These are phyloP conservation scores for Erythrobasidium hasegawianum DNA, from an alignment of 1,284 basidiomycete genomes.

Conservation along the genomic window DNA sequence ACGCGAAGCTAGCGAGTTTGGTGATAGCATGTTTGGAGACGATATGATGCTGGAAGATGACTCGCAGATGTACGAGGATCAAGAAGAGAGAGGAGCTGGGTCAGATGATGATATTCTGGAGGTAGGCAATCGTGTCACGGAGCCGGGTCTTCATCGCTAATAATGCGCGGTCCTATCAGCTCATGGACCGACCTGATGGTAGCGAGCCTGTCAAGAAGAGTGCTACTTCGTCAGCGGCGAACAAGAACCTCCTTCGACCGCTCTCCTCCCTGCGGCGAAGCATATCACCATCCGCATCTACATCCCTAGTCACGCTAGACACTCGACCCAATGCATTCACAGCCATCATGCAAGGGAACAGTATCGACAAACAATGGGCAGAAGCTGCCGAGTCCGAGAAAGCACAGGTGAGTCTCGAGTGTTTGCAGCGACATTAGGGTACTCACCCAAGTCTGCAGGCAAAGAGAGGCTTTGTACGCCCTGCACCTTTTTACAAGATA, in stretches of 20 bases:
- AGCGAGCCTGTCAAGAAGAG: not conserved
- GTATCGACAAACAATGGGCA: conserved; percentile 77
- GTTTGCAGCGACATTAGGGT: too few relatives aligned
- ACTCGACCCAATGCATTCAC: conserved; percentile 60
- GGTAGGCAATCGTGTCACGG: too few relatives aligned
- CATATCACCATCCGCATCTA: conserved; percentile 15
- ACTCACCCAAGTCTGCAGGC: conserved; percentile 48
- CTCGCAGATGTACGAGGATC: not conserved
- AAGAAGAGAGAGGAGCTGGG: conserved; percentile 8
- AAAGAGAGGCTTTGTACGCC: conserved; percentile 60
- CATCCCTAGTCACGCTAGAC: conserved; percentile 8
- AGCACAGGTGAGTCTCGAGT: conserved; percentile 47
- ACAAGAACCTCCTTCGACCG: conserved; percentile 11
- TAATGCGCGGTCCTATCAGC: too few relatives aligned
- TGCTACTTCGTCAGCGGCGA: not conserved
- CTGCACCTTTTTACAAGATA: conserved; percentile 90
- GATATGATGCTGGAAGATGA: conserved; percentile 8
- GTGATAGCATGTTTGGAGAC: conserved; percentile 4
- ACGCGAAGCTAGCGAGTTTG: not conserved
- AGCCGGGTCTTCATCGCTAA: too few relatives aligned
- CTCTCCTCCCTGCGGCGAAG: conserved; percentile 25
- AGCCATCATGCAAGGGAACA: conserved; percentile 73
- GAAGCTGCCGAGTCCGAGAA: conserved; percentile 63
- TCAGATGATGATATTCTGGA: conserved; percentile 34
- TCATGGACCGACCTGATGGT: conserved; percentile 9